Conservation (phyloP, 2,329 filamentous ascomycete species). For the Allantophomopsis lycopodina region DNA sequence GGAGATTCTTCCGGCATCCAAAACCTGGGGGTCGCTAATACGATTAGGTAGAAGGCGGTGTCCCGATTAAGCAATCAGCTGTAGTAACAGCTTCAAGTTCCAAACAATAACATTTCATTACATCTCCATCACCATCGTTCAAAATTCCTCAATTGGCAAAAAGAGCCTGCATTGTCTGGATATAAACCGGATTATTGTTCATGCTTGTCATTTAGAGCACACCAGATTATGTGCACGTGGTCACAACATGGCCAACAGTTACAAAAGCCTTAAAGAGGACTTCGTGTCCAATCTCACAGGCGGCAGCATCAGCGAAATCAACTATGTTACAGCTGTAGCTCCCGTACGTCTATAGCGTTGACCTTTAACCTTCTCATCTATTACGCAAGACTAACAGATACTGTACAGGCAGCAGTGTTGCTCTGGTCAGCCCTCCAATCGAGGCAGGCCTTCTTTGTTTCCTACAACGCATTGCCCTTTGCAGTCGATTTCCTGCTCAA, state of each 20-base stretch:
- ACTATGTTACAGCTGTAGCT: slow-evolving; percentile 70
- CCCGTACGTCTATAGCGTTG: slow-evolving; percentile 43
- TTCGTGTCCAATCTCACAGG: slow-evolving; percentile 88
- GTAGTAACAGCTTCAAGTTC: too few relatives aligned
- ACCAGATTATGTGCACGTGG: not conserved
- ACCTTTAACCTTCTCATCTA: slow-evolving; percentile 2
- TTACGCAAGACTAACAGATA: slow-evolving; percentile 1
- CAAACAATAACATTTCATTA: too few relatives aligned
- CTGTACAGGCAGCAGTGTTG: slow-evolving; percentile 56
- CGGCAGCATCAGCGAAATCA: slow-evolving; percentile 74
- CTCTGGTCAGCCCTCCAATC: slow-evolving; percentile 85
- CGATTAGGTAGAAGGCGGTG: too few relatives aligned
- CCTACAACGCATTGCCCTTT: slow-evolving; percentile 54
- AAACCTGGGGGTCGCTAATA: too few relatives aligned
- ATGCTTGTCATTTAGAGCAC: slow-evolving; percentile 1
- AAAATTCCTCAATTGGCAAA: too few relatives aligned
- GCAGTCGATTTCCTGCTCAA: slow-evolving; percentile 80
- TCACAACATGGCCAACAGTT: slow-evolving; percentile 33
- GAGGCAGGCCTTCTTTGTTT: slow-evolving; percentile 70
- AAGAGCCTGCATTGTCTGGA: too few relatives aligned
- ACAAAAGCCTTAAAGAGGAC: slow-evolving; percentile 88
- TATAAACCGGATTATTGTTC: too few relatives aligned
- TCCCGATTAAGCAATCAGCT: too few relatives aligned
- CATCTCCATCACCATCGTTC: too few relatives aligned
- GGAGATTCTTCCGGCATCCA: too few relatives aligned